A percentile compares a stretch with the other conserved stretches of the same genome.
Evolutionary conservation across 2,329 filamentous ascomycete species (phyloP).

Genomic region (Penicillium brevicompactum): DNA sequence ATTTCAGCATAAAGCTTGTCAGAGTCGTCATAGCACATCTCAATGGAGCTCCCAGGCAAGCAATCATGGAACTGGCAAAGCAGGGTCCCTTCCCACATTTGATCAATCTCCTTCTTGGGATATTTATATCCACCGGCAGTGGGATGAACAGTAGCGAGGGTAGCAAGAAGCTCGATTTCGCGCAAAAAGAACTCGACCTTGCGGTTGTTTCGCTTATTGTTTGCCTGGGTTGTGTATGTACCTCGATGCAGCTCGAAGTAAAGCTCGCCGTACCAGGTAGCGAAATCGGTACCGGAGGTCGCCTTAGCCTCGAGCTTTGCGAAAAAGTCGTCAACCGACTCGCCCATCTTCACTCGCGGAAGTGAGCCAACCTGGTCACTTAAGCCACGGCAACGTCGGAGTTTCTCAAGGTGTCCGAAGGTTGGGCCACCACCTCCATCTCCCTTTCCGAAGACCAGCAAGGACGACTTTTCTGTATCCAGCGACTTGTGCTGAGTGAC

Average conservation of each 20-base stretch:
- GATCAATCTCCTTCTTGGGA: conserved; percentile 89
- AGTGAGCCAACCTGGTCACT: conserved; percentile 82
- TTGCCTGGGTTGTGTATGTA: conserved; percentile 95
- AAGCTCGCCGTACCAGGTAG: conserved; percentile 96
- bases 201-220: conserved; percentile 95
- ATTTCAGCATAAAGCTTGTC: conserved; percentile 84
- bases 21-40: conserved; percentile 98
- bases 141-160: conserved; percentile 72
- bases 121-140: conserved; percentile 73
- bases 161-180: conserved; percentile 85
- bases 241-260: conserved; percentile 98
- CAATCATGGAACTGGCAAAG: conserved; percentile 98
- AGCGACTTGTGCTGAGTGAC: conserved; percentile 92
- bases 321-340: conserved; percentile 93
- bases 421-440: conserved; percentile 95
- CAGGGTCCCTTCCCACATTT: conserved; percentile 91
- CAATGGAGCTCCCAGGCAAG: conserved; percentile 89
- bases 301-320: conserved; percentile 79
- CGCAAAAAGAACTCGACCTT: conserved; percentile 81
- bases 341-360: conserved; percentile 84
- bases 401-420: conserved; percentile 90
- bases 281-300: conserved; percentile 66
- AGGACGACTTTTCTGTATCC: conserved; percentile 85
- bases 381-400: conserved; percentile 86
- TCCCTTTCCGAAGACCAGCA: conserved; percentile 94